phyloP scores from a whole-genome alignment of 768 basidiomycete species.

The Polyporus arcularius region DNA sequence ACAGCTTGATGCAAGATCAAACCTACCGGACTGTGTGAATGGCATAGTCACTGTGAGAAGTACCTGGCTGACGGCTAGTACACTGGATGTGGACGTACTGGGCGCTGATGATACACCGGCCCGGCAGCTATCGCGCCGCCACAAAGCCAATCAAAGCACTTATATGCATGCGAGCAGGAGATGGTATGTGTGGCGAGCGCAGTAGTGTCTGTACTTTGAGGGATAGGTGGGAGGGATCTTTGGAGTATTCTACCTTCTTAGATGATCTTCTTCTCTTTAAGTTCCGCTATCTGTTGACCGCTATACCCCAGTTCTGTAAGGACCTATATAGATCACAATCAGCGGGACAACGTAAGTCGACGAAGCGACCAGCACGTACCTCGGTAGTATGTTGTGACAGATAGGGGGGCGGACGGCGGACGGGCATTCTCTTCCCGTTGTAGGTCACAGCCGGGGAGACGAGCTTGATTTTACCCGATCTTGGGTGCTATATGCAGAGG shows the following conservation, averaged over 20 bases:
- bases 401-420: slow-evolving; percentile 81
- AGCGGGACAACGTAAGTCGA: not conserved
- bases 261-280: slow-evolving; percentile 30
- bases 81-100: not conserved
- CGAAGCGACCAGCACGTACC: slow-evolving; percentile 35
- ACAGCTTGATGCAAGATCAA: not conserved
- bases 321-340: slow-evolving; percentile 10
- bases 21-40: slow-evolving; percentile 1
- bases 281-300: slow-evolving; percentile 25
- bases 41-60: not conserved
- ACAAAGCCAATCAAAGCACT: not conserved
- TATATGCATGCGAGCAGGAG: too few species aligned
- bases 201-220: too few species aligned
- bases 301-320: slow-evolving; percentile 36
- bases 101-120: not conserved
- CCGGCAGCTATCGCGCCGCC: not conserved
- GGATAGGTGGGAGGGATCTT: not conserved
- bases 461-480: slow-evolving; percentile 63
- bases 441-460: slow-evolving; percentile 82
- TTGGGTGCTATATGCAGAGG: slow-evolving; percentile 30
- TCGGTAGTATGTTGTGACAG: slow-evolving; percentile 82
- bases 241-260: slow-evolving; percentile 12
- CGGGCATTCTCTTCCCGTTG: slow-evolving; percentile 76
- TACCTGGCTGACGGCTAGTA: not conserved
- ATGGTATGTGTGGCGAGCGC: too few species aligned